Evolutionary conservation across 495 filamentous ascomycete species (phyloP), one percentile per base, ranked within the genome.

Genomic region (Daldinia childiae): DNA sequence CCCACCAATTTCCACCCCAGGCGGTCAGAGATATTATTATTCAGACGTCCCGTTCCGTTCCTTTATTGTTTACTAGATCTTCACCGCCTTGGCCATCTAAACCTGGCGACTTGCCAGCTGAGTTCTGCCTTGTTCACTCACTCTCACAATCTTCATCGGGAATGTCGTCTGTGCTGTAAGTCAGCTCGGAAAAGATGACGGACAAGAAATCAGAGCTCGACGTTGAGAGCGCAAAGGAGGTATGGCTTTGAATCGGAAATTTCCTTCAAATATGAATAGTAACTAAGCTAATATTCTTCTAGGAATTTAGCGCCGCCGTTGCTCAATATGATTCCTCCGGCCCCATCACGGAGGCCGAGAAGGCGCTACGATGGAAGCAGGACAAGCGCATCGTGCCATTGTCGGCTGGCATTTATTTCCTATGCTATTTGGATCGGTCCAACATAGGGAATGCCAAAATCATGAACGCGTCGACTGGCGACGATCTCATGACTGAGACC

Each of bases 401-500:
- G 12, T 83, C 79, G 27, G 84, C 86, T 8, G 79, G 77, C 5
- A 85, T 87, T 17, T 88, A 87, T 61, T 79, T 88, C 34, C 77
- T 88, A 24, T 88, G 85, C 72, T 88, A 86, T 67, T 74, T 88
- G 12, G 87, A 80, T 41, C 64, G 77, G n/a, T 74, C 73, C n/a
- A 80, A 80, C 39, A 79, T 79, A 39, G 78, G 78, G 32, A 77
- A 77, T 52, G 76, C 75, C 32, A 87, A 86, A 72, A 72, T 79
- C 56, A 59, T 75, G 69, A 79, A 79, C 63, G 64, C 79, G 14
- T 74, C 84, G 50, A 87, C 84, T 0, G 66, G 78, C 51, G 87
- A 87, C 64, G 90, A 90, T 32, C 81, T 95, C 2, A 74, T 88
- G 58, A 81, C 82, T 29, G 83, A 89, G 64, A 82, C 93, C 36